Evolutionary conservation across 345 rosid species (phyloP), one percentile per base, ranked within the genome.

Genomic region (Capsella bursapastoris): DNA sequence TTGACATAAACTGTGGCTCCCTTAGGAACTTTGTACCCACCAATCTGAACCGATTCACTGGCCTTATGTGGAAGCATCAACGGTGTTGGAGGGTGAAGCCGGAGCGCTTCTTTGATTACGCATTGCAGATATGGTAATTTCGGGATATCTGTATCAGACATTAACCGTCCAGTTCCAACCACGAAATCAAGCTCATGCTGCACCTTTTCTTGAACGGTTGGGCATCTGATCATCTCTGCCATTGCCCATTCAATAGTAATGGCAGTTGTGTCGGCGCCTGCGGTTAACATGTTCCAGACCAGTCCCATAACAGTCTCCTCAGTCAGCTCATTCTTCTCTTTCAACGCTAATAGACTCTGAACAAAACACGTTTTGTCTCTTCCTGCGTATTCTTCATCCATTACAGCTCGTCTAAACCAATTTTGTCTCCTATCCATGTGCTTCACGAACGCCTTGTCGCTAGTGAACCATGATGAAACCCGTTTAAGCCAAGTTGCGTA

Each of bases 31-130:
- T 71, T 78, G 6, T 76, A 82, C 45, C 84, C 83, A 18, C 86
- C 83, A 7, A 83, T 40, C 74, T 68, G 74, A 43, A 73, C 73
- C 2, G 79, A 47, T 38, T 72, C 64, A 5, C 59, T 70, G 40
- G 84, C 84, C 58, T 50, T 79, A 53, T 85, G 87, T 6, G 89
- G 89, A 32, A 84, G 83, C 85, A 86, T 82, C 51, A 82, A 15
- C 11, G 83, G 86, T 1, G 87, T 86, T 37, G 87, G 82, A 0
- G 84, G 87, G 73, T 86, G 87, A 45, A 84, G 72, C 28, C 87
- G 57, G 22, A 86, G 53, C 41, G 69, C 80, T 62, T 86, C 87
- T 61, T 83, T 83, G 0, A 76, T 76, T 2, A 64, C 22, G 9
- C 83, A 74, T 38, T 84, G 80, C 1, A 86, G 66, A 47, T 80